phyloP scores from a whole-genome alignment of 441 rosid genomes.

The Breynia disticha region DNA sequence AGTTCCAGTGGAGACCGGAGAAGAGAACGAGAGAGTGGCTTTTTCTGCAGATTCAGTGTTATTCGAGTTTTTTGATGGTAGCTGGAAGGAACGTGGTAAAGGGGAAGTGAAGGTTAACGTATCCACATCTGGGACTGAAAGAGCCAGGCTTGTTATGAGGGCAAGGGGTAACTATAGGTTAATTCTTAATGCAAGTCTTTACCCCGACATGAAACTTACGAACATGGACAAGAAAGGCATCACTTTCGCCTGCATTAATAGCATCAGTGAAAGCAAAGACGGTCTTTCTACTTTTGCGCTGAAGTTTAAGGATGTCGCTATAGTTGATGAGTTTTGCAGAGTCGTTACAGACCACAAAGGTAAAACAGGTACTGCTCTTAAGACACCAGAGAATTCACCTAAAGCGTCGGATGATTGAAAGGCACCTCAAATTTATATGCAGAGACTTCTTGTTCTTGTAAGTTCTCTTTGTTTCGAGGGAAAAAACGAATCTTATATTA shows the following conservation, averaged over 20 bases:
- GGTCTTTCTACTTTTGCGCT: constrained; percentile 72
- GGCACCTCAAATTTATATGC: neutral
- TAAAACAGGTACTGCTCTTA: constrained; percentile 30
- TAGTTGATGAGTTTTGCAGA: constrained; percentile 53
- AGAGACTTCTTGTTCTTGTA: constrained; percentile 3
- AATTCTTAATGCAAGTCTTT: constrained; percentile 79
- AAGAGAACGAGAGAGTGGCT: constrained; percentile 64
- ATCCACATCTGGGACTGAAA: constrained; percentile 34
- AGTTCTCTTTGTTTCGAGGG: constrained; percentile 4
- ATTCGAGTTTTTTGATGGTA: constrained; percentile 59
- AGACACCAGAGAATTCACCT: constrained; percentile 84
- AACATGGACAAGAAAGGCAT: constrained; percentile 83
- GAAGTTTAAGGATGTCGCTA: constrained; percentile 62
- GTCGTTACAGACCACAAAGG: constrained; percentile 48
- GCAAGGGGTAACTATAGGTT: constrained; percentile 75
- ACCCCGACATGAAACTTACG: constrained; percentile 81
- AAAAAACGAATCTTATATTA: constrained; percentile 7
- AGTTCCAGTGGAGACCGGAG: constrained; percentile 80
- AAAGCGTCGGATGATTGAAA: constrained; percentile 40
- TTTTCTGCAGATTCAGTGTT: constrained; percentile 70
- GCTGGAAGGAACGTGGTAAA: constrained; percentile 96
- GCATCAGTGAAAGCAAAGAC: constrained; percentile 45
- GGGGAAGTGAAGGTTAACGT: constrained; percentile 85
- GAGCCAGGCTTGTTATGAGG: constrained; percentile 81
- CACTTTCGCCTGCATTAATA: constrained; percentile 78